Conservation (phyloP, 176 grass and related monocot genomes). For the Lolium multiflorum region DNA sequence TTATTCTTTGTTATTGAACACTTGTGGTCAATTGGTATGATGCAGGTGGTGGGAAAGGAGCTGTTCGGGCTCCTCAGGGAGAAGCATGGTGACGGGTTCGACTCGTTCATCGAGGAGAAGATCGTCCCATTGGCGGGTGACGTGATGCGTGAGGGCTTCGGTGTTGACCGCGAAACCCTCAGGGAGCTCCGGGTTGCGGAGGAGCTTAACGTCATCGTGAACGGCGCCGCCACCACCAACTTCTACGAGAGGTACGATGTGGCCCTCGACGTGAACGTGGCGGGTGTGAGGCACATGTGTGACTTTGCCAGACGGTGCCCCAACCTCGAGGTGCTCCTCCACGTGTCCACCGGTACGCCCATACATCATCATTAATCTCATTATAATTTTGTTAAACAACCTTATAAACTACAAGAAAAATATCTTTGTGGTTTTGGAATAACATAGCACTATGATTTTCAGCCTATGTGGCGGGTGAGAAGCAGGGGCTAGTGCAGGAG, state of each 20-base stretch:
- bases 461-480: slow-evolving; percentile 62
- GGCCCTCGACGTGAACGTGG: slow-evolving; percentile 59
- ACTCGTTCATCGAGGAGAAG: slow-evolving; percentile 60
- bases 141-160: slow-evolving; percentile 60
- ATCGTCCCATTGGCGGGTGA: slow-evolving; percentile 67
- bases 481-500: slow-evolving; percentile 60
- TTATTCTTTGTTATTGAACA: too few species aligned
- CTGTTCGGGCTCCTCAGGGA: slow-evolving; percentile 69
- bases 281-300: slow-evolving; percentile 58
- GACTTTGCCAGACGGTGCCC: slow-evolving; percentile 63
- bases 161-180: slow-evolving; percentile 48
- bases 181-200: slow-evolving; percentile 23
- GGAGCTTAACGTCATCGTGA: slow-evolving; percentile 74
- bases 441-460: too few species aligned
- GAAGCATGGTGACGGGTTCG: slow-evolving; percentile 58
- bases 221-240: slow-evolving; percentile 75
- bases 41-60: slow-evolving; percentile 76
- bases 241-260: slow-evolving; percentile 85
- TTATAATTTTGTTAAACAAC: too few species aligned
- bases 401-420: too few species aligned
- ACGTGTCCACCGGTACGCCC: slow-evolving; percentile 83
- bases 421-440: too few species aligned
- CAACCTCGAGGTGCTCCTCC: slow-evolving; percentile 73
- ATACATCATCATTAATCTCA: too few species aligned
- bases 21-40: neutral